Percentiles rank a stretch among this genome's conserved stretches.
Conservation (phyloP, 805 yeast species). For the Millerozyma acaciae region DNA sequence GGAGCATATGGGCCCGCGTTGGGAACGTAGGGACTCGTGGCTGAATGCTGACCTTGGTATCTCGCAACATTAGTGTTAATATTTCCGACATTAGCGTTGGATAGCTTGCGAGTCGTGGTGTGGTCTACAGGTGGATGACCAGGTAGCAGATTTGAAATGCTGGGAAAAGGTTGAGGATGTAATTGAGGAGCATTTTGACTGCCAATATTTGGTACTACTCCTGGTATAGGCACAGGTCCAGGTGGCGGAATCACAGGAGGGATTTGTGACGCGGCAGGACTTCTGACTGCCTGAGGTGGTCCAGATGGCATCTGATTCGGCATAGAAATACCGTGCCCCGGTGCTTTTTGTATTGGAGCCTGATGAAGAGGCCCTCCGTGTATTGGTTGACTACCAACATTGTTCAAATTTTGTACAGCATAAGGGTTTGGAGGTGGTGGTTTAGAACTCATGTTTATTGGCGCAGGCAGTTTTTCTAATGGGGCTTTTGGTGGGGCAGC, state of each 20-base stretch:
- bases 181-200: not conserved
- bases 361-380: conserved; percentile 9
- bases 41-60: conserved; percentile 16
- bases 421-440: conserved; percentile 29
- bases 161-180: conserved; percentile 1
- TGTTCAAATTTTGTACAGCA: conserved; percentile 14
- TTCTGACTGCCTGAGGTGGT: too few species aligned
- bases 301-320: too few species aligned
- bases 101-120: conserved; percentile 8
- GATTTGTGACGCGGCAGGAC: too few species aligned
- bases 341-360: too few species aligned
- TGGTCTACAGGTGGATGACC: not conserved
- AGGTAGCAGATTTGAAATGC: not conserved
- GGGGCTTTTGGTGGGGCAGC: conserved; percentile 24
- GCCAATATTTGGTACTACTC: not conserved
- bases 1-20: conserved; percentile 45
- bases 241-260: too few species aligned
- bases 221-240: too few species aligned
- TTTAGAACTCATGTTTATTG: conserved; percentile 9
- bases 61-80: conserved; percentile 24
- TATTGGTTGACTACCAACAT: conserved; percentile 1
- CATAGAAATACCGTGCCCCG: too few species aligned
- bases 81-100: conserved; percentile 7
- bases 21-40: conserved; percentile 40
- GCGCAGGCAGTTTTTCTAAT: conserved; percentile 6